These are phyloP conservation scores for Spergularia marina DNA, from an alignment of 148 eudicot genomes.

Conservation along the genomic window DNA sequence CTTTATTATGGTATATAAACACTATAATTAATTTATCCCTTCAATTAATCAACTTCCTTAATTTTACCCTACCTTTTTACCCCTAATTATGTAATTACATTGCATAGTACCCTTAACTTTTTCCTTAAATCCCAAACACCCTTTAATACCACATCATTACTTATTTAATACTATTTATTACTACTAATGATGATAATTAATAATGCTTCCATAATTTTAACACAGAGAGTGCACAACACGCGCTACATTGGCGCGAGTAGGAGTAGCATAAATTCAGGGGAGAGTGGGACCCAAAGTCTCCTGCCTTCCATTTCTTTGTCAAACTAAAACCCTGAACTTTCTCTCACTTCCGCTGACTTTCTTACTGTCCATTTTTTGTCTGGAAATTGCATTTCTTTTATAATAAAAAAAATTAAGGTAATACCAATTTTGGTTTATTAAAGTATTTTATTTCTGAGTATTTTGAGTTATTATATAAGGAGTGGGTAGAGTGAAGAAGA, in stretches of 20 bases:
- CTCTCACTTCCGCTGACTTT: slow-evolving; percentile 34
- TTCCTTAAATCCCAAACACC: neutral
- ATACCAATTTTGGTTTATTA: no score
- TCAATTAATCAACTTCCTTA: slow-evolving; percentile 1
- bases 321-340: slow-evolving; percentile 16
- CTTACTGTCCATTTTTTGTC: slow-evolving; percentile 25
- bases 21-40: neutral
- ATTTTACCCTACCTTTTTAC: no score
- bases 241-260: neutral
- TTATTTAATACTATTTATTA: neutral
- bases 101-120: neutral
- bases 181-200: no score
- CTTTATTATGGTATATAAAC: neutral
- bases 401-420: no score
- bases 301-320: neutral
- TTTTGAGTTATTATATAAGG: neutral
- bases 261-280: slow-evolving; percentile 20
- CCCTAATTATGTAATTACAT: no score
- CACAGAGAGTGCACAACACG: neutral
- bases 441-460: neutral
- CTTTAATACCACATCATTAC: no score
- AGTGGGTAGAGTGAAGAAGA: neutral
- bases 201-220: neutral
- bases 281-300: slow-evolving; percentile 4
- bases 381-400: neutral